These are phyloP conservation scores for Camillea tinctor DNA, from an alignment of 2,329 filamentous ascomycete genomes.

Conservation along the genomic window DNA sequence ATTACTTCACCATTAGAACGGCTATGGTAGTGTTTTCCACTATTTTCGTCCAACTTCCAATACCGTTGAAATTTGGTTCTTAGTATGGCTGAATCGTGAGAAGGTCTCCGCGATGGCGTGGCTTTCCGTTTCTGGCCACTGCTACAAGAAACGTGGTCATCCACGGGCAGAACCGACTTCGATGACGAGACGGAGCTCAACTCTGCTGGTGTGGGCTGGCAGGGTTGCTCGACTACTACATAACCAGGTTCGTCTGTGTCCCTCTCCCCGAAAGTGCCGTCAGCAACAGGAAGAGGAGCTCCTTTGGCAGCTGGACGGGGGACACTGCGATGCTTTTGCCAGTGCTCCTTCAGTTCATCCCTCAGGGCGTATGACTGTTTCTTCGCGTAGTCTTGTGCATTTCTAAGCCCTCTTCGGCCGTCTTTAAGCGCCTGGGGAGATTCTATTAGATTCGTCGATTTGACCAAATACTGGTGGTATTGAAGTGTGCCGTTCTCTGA, in stretches of 20 bases:
- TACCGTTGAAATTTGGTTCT: no score
- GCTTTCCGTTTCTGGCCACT: no score
- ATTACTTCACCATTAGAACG: no score
- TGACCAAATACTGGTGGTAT: slow-evolving; percentile 1
- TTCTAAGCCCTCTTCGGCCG: slow-evolving; percentile 1
- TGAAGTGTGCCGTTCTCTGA: slow-evolving; percentile 4
- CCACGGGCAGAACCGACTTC: no score
- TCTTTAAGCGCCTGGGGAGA: not conserved
- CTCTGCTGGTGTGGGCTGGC: not conserved
- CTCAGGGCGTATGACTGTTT: slow-evolving; percentile 3
- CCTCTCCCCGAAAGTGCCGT: not conserved
- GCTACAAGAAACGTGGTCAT: no score
- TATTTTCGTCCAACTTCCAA: no score
- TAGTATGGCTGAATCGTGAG: no score
- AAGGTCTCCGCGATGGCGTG: no score
- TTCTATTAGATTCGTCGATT: slow-evolving; percentile 1
- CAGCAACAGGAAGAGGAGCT: not conserved
- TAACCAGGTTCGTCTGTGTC: slow-evolving; percentile 1
- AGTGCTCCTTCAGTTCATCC: slow-evolving; percentile 5
- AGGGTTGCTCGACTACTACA: not conserved
- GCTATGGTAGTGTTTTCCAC: no score
- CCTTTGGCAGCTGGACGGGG: slow-evolving; percentile 1
- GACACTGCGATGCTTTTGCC: not conserved
- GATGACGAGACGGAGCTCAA: no score
- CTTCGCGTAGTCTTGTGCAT: slow-evolving; percentile 1